Evolutionary conservation across 768 basidiomycete genomes (phyloP), one percentile per base, ranked within the genome.

Genomic region (Cyclocybe aegerita): DNA sequence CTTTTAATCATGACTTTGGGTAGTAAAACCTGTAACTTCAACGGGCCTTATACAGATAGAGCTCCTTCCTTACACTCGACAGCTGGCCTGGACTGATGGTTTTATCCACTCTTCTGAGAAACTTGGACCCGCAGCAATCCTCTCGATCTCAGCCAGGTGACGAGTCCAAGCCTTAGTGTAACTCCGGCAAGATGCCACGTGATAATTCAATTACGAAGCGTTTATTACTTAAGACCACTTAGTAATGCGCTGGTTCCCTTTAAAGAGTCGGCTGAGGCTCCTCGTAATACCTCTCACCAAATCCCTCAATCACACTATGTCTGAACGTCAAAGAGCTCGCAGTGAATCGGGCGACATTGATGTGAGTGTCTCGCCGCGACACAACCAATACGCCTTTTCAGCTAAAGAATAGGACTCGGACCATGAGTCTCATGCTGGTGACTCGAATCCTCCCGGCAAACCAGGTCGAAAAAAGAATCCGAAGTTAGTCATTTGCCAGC

Each of bases 391-490:
- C 37, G 40, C 44, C 51, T 36, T 50, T 40, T 12, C 52, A 29
- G 14, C 46, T 36, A 43, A 36, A 38, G 45, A 17, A 9, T 53
- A 86, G 79, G 83, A 88, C 54, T 87, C 86, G n/a, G 89, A 90
- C 54, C 61, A 72, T 34, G 86, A 84, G 15, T 88, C 83, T 32
- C 77, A 71, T 53, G 57, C 58, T 48, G 73, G 67, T 23, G 75
- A 75, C 35, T 60, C 66, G n/a, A 70, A 65, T 53, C 66, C 62
- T 29, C 78, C 78, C 34, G 78, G 78, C 17, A 87, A 85, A 63
- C 86, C 90, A 32, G 90, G 90, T 11, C 76, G 90, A 53, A 92
- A 92, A 83, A 92, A 91, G 76, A 93, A 93, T 61, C 90, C 90
- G 58, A 92, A 92, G 90, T 89, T 58, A 53, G 80, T 69, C 14